phyloP scores from a whole-genome alignment of 257 asterid species.

The Gynochthodes officinalis region DNA sequence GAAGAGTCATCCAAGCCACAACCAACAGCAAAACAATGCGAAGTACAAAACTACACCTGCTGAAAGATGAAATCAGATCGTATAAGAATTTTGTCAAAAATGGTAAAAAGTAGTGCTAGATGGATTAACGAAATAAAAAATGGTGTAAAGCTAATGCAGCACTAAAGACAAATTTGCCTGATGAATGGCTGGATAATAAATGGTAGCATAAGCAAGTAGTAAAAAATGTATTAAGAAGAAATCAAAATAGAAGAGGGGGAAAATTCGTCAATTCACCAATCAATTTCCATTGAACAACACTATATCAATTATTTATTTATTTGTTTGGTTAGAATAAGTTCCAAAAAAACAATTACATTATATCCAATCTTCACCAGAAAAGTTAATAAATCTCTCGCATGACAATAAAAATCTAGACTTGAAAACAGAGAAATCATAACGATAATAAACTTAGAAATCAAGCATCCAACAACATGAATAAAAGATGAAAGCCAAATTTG shows the following conservation, averaged over 20 bases:
- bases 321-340: neutral
- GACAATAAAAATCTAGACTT: too few species aligned
- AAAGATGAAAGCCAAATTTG: neutral
- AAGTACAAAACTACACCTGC: slow-evolving; percentile 89
- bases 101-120: slow-evolving; percentile 1
- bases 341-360: neutral
- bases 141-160: neutral
- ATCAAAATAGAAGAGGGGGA: neutral
- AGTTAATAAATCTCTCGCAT: neutral
- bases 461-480: neutral
- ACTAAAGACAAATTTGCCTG: neutral
- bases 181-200: too few species aligned
- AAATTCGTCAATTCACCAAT: neutral
- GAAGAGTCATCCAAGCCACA: slow-evolving; percentile 97
- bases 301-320: neutral
- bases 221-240: neutral
- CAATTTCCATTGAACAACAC: neutral
- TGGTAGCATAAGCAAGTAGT: neutral
- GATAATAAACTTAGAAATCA: neutral
- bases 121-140: neutral
- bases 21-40: slow-evolving; percentile 75
- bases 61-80: slow-evolving; percentile 37
- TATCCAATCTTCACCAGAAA: neutral
- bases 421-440: too few species aligned
- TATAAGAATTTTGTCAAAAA: slow-evolving; percentile 29